A percentile compares a stretch with the other conserved stretches of the same genome.
Conservation (phyloP, 202 grass and related monocot genomes). For the Musa balbisiana region DNA sequence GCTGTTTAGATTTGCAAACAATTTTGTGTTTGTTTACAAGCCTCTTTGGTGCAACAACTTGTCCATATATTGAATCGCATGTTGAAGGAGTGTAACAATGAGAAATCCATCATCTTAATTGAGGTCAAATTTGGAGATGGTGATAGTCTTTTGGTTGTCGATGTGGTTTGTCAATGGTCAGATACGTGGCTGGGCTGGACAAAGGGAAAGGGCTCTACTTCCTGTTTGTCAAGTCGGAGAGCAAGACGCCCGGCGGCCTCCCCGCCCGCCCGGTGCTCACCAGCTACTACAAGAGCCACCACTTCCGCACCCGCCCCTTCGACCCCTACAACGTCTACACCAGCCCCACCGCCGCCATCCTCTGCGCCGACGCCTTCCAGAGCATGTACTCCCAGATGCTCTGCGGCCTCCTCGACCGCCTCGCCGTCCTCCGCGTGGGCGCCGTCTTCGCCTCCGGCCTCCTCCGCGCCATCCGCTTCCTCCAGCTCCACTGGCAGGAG, state of each 20-base stretch:
- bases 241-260: not conserved
- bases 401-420: not conserved
- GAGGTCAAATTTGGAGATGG: too few species aligned
- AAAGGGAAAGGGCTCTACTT: not conserved
- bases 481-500: not conserved
- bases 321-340: not conserved
- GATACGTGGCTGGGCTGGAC: not conserved
- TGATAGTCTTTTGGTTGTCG: too few species aligned
- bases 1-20: too few species aligned
- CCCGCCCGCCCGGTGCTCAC: not conserved
- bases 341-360: not conserved
- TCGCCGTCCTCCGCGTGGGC: not conserved
- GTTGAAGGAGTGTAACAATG: too few species aligned
- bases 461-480: not conserved
- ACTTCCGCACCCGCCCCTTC: not conserved
- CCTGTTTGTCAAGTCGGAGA: not conserved
- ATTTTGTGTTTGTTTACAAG: too few species aligned
- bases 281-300: not conserved
- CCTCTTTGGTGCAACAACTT: too few species aligned
- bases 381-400: conserved; percentile 1
- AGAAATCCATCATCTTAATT: too few species aligned
- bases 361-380: not conserved
- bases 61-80: too few species aligned
- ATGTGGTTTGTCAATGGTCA: not conserved
- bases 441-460: not conserved